Evolutionary conservation across 169 alveolate species (phyloP), one percentile per base, ranked within the genome.

Genomic region (Babesia gibsoni): DNA sequence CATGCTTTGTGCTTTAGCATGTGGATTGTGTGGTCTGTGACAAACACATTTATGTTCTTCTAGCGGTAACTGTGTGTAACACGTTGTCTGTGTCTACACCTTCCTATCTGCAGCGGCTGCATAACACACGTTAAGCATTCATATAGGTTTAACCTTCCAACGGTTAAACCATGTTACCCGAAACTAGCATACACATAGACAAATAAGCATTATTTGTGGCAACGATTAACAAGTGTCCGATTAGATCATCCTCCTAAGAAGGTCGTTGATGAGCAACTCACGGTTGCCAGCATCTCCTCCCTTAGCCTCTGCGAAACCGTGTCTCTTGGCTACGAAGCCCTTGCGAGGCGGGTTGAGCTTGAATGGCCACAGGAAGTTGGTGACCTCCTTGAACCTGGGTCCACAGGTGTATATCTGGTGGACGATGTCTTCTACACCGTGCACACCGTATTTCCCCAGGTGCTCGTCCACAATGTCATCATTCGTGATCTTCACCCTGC

Each of bases 311-410:
- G 92, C 85, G 95, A 90, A 96, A 46, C 98, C 97, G 83, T 95
- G 98, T 70, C 99, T 94, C 94, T 98, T 97, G 84, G 95, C 92
- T 61, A 85, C 95, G 94, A 95, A 96, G 43, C 99, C 99, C 70
- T 97, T 97, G 81, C 92, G 94, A 39, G 99, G 99, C 50, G 99
- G 91, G 91, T 88, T 89, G 65, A 98, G 94, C 84, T 98, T 97
- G 96, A 97, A 98, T 39, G 99, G 98, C 99, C 99, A 97, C 63
- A 98, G 87, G 94, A 96, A 95, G 89, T 93, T 93, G 92, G 95
- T 95, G 67, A 96, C 99, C 91, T 97, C 97, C 95, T 96, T 97
- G 96, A 98, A 98, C 89, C 94, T 94, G 43, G 99, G 99, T 45
- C 99, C 99, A 79, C 97, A 94, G 39, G 99, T 96, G 90, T 92